Evolutionary conservation across 2,329 filamentous ascomycete species (phyloP), one percentile per base, ranked within the genome.

Genomic region (Diaporthe ampelina): DNA sequence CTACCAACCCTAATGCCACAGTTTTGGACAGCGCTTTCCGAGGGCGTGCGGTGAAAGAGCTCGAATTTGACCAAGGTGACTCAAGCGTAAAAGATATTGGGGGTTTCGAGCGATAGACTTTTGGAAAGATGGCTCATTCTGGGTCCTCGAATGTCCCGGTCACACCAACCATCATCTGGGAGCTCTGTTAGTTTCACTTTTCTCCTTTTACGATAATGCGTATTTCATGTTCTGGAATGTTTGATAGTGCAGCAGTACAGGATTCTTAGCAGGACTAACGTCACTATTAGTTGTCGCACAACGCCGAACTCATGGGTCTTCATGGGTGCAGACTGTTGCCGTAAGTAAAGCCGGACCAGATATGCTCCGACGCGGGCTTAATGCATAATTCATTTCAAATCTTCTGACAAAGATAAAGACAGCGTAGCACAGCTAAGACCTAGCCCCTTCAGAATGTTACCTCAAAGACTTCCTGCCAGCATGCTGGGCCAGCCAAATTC

Each of bases 61-160:
- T 75, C 5, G 57, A 67, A 17, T 76, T 77, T 26, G 24, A 19
- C 13, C 26, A n/a, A 19, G 13, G 32, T 3, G 32, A 26, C n/a
- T 50, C 40, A 6, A 2, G 21, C 17, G 3, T 63, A 4, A 15
- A 63, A 13, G 68, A 58, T 32, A 73, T 74, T 26, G 78, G 78
- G 50, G 54, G 3, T 77, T 79, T 37, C 71, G 65, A 9, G 78
- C 77, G 7, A 32, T 74, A 21, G 77, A 79, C 67, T 79, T 76
- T 61, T 79, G 78, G 52, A 75, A 74, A n/a, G 78, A 79, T 52
- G 77, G 78, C 6, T 77, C 76, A 13, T 77, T 79, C 48, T 79
- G 74, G 59, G 69, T 79, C 17, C 74, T 79, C 32, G 75, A 78
- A 56, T 75, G 76, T 3, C 77, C 78, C 0, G 78, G 77, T 59